Conservation (phyloP, 208 protist species). For the Strigomonas culicis region DNA sequence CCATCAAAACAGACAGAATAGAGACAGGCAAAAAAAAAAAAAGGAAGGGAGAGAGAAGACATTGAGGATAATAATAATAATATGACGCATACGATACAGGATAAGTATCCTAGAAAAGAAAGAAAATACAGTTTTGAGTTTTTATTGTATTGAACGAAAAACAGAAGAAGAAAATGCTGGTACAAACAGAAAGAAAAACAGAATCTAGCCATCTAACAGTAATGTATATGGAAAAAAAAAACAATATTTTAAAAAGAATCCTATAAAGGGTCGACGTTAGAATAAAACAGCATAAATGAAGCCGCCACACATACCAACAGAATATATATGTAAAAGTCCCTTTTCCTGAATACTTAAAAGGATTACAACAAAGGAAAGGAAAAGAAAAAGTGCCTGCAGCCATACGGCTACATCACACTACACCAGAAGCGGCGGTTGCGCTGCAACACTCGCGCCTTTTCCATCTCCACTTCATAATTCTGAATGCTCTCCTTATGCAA, state of each 20-base stretch:
- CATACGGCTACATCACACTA: neutral
- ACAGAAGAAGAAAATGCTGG: neutral
- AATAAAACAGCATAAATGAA: neutral
- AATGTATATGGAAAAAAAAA: neutral
- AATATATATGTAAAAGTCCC: neutral
- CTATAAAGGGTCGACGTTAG: neutral
- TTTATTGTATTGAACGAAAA: neutral
- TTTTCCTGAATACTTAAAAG: neutral
- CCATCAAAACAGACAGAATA: neutral
- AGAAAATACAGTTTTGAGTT: neutral
- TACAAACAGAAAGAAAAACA: conserved; percentile 11
- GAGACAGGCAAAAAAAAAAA: conserved; percentile 4
- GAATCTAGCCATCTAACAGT: neutral
- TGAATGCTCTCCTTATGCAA: neutral
- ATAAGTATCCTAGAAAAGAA: conserved; percentile 9
- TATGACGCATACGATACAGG: neutral
- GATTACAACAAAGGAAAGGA: conserved; percentile 3
- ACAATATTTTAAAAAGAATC: neutral
- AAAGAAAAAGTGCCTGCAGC: neutral
- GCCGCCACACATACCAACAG: too few relatives aligned
- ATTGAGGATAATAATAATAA: neutral
- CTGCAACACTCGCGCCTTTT: neutral
- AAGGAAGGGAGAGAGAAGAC: neutral
- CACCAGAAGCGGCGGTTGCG: neutral
- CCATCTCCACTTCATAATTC: neutral